Base-by-base conservation (phyloP, 805 yeast genomes). In the Schwanniomyces polymorphus region DNA sequence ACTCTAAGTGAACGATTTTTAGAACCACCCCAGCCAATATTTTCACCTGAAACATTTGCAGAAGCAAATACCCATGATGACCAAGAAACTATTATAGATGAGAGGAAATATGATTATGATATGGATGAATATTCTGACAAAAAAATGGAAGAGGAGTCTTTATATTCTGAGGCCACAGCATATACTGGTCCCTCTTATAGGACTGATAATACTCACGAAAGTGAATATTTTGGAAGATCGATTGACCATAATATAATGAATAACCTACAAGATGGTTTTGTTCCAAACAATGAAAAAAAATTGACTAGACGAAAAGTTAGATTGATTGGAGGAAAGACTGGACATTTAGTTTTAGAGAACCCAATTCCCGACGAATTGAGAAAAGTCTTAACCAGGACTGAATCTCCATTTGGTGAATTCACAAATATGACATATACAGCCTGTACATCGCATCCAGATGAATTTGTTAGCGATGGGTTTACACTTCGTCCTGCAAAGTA, bases 391-490 rank as follows among this genome's bases (percentile, higher is more conserved):
- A 96, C 97, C 4, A 77, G 90, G 57, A 82, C 94, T 41, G 96
- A 89, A 53, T 70, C 76, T 1, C 76, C 76, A 1, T 85, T 86
- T 53, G 97, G 94, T 46, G 99, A 94, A 66, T 94, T 90, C 64
- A 85, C 94, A 12, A 89, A 89, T 68, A 91, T 94, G 97, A 84
- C 97, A 55, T 94, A 94, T 66, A 89, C 98, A 0, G 99, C 99
- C 0, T 91, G 96, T 61, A 94, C 99, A 1, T 78, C 95, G 1
- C 91, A 87, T 47, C 97, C 99, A 1, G 94, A 91, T 66, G 86
- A 87, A 29, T 94, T 88, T 61, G 80, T 81, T 14, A 75, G 72
- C 3, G 81, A 80, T 41, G 98, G 98, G 0, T 94, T 91, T 67
- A 84, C 91, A 2, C 71, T 94, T 43, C 80, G 99, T 57, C 87